Evolutionary conservation across 352 stramenopile genomes (phyloP).

Genomic region (Blastocystis sp.): DNA sequence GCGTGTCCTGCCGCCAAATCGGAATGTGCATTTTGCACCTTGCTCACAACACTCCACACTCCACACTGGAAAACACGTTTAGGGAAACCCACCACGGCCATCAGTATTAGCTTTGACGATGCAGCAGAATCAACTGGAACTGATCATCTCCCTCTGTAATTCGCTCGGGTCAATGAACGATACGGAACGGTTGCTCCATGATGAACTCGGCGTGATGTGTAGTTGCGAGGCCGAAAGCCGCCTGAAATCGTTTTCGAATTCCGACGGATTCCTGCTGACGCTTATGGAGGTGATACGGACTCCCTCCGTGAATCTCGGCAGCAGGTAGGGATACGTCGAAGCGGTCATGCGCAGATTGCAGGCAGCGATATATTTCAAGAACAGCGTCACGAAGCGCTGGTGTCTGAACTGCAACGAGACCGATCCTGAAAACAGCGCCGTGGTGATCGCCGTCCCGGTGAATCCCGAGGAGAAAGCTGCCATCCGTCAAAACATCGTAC

Average conservation of each 20-base stretch:
- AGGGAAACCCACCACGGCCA: no score
- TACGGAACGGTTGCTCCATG: slow-evolving; percentile 11
- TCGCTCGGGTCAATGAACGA: slow-evolving; percentile 44
- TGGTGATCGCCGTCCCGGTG: slow-evolving; percentile 12
- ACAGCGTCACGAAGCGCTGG: slow-evolving; percentile 55
- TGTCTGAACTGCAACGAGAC: slow-evolving; percentile 53
- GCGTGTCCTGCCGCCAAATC: no score
- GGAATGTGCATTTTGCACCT: no score
- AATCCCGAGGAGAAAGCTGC: slow-evolving; percentile 32
- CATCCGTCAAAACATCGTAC: slow-evolving; percentile 7
- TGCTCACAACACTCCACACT: no score
- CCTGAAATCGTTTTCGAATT: slow-evolving; percentile 50
- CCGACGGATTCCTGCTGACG: slow-evolving; percentile 49
- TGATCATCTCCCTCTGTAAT: slow-evolving; percentile 43
- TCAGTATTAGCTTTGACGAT: background rate
- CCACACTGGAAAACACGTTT: no score
- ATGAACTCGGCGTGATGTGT: background rate
- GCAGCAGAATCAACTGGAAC: slow-evolving; percentile 55
- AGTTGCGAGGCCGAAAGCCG: slow-evolving; percentile 20
- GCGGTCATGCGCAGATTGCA: slow-evolving; percentile 26
- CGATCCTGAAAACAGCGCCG: slow-evolving; percentile 45
- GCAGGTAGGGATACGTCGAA: background rate
- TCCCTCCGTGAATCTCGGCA: slow-evolving; percentile 28
- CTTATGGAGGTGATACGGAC: background rate
- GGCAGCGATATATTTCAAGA: slow-evolving; percentile 67